A percentile compares a stretch with the other conserved stretches of the same genome.
Conservation (phyloP, 2,329 filamentous ascomycete genomes). For the Talaromyces rugulosus region DNA sequence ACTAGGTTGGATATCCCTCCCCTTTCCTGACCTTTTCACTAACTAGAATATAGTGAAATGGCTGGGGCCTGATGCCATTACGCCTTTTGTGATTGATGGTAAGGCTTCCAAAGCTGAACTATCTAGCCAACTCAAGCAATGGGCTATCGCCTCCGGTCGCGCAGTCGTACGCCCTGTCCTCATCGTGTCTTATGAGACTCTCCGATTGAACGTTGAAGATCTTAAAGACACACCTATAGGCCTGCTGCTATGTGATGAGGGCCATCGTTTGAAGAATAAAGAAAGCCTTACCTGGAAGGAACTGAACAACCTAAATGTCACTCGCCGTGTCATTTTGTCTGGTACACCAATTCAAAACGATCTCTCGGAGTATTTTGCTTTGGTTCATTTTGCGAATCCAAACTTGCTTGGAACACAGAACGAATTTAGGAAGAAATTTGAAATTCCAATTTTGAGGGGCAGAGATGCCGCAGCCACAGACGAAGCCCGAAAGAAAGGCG, state of each 20-base stretch:
- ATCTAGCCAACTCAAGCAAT: constrained; percentile 84
- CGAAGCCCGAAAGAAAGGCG: constrained; percentile 73
- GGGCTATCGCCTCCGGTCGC: constrained; percentile 88
- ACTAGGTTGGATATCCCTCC: constrained; percentile 43
- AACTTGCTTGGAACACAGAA: constrained; percentile 80
- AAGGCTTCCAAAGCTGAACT: constrained; percentile 94
- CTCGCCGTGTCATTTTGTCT: constrained; percentile 86
- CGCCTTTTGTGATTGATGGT: constrained; percentile 91
- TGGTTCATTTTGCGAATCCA: constrained; percentile 95
- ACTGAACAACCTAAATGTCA: constrained; percentile 84
- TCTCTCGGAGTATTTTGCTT: constrained; percentile 92
- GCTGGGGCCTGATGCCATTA: constrained; percentile 87
- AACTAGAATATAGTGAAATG: constrained; percentile 64
- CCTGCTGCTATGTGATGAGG: constrained; percentile 90
- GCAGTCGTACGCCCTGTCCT: constrained; percentile 86
- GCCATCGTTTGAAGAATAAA: constrained; percentile 92
- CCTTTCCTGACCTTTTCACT: constrained; percentile 12
- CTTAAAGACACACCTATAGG: constrained; percentile 88
- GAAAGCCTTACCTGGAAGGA: constrained; percentile 94
- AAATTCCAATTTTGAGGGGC: constrained; percentile 85
- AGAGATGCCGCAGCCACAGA: constrained; percentile 88
- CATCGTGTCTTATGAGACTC: constrained; percentile 95
- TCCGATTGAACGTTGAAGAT: constrained; percentile 85
- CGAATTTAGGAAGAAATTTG: constrained; percentile 92
- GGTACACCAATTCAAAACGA: constrained; percentile 98